Evolutionary conservation across 2,329 filamentous ascomycete genomes (phyloP).

Genomic region (Passalora sequoiae): DNA sequence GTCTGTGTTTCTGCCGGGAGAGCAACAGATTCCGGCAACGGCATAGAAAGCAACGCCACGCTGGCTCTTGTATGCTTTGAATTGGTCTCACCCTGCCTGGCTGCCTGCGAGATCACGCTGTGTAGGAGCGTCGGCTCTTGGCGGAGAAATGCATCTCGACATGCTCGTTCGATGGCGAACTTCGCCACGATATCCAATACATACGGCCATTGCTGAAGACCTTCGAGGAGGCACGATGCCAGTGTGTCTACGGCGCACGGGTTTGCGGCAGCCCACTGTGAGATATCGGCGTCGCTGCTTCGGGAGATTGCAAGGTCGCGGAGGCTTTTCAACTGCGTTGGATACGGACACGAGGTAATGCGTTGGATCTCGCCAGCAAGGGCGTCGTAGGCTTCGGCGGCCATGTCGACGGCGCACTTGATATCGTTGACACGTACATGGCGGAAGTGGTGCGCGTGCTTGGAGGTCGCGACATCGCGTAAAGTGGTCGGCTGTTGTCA

Average conservation of each 20-base stretch:
- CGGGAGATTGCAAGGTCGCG: constrained; percentile 8
- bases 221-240: constrained; percentile 44
- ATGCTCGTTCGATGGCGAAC: constrained; percentile 31
- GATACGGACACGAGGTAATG: constrained; percentile 32
- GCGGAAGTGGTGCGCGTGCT: too few species aligned
- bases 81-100: constrained; percentile 16
- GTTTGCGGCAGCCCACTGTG: constrained; percentile 45
- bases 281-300: constrained; percentile 36
- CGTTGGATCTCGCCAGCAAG: constrained; percentile 27
- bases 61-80: constrained; percentile 23
- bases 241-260: constrained; percentile 47
- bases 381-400: constrained; percentile 14
- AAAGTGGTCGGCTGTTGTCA: background rate
- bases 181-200: constrained; percentile 47
- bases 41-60: constrained; percentile 29
- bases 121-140: constrained; percentile 31
- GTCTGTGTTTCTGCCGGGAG: constrained; percentile 32
- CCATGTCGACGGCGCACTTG: background rate
- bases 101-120: constrained; percentile 26
- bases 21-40: constrained; percentile 26
- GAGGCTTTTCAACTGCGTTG: constrained; percentile 22
- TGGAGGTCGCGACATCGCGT: too few species aligned
- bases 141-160: constrained; percentile 31
- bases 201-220: constrained; percentile 48
- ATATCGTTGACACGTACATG: too few species aligned